Evolutionary conservation across 2,329 filamentous ascomycete species (phyloP).

Genomic region (Cladosporium oxysporum): DNA sequence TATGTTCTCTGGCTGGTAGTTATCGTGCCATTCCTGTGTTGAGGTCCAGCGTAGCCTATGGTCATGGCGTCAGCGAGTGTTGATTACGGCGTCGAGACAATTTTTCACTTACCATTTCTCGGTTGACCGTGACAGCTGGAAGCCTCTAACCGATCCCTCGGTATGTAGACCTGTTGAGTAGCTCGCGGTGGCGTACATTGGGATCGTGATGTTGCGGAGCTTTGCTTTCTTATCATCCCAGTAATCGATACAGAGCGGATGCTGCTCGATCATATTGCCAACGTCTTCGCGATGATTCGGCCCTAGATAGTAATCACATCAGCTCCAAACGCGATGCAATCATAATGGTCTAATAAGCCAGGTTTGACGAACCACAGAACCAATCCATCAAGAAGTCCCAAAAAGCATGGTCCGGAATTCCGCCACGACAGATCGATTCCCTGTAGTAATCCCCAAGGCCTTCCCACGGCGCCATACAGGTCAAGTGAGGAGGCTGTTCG

Average conservation of each 20-base stretch:
- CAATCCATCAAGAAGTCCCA: not conserved
- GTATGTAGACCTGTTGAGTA: constrained; percentile 25
- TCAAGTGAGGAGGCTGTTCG: constrained; percentile 42
- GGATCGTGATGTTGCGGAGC: constrained; percentile 23
- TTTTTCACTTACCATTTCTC: constrained; percentile 22
- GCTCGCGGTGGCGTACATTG: constrained; percentile 24
- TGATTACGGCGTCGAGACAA: not conserved
- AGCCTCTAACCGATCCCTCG: constrained; percentile 22
- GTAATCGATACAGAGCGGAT: constrained; percentile 24
- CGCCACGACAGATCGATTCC: constrained; percentile 47
- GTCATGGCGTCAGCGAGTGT: not conserved
- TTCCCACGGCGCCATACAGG: constrained; percentile 49
- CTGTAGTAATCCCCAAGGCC: constrained; percentile 47
- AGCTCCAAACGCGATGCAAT: not conserved
- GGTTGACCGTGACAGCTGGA: not conserved
- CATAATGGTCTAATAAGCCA: not conserved
- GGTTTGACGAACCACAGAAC: not conserved
- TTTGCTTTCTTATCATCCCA: constrained; percentile 25
- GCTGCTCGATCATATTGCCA: constrained; percentile 21
- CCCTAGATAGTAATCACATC: not conserved
- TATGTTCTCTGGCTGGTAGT: constrained; percentile 34
- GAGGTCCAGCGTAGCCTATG: constrained; percentile 40
- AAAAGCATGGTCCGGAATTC: constrained; percentile 23
- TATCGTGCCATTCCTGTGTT: constrained; percentile 50
- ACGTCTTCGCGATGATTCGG: not conserved